Evolutionary conservation across 345 rosid species (phyloP), one percentile per base, ranked within the genome.

Genomic region (Lepidium sativum): DNA sequence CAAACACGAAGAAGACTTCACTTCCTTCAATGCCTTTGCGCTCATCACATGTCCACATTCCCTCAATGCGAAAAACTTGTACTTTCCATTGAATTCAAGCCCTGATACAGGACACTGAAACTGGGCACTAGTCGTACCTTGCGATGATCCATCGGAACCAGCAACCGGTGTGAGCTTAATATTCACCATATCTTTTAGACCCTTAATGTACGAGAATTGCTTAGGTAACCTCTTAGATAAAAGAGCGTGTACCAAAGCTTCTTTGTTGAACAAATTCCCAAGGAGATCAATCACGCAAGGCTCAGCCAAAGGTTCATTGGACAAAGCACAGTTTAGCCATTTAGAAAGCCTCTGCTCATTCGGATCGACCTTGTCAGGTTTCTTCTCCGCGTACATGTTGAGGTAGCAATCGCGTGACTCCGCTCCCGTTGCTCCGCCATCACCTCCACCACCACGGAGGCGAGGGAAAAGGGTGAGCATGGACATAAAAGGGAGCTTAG

Each of bases 351-450:
- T 79, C 78, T 88, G 92, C 78, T 94, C 99, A 51, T 94, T 84
- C 1, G 91, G 97, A 65, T 94, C 96, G 20, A 85, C 86, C 70
- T 88, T 91, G 44, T 94, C 97, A 5, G 96, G 99, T 78, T 88
- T 91, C 72, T 81, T 88, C 69, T 78, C 97, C 0, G 97, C 99
- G 72, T 94, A 91, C 97, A 88, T 91, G 44, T 94, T 94, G 61
- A 94, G 95, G 56, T 94, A 94, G 67, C 97, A 94, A 72, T 94
- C 95, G 2, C 96, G 95, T 17, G 97, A 91, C 77, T 86, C 95
- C 0, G 97, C 97, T 9, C 97, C 97, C 0, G 99, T 94, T 3
- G 97, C 92, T 8, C 99, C 99, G n/a, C 99, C 99, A 78, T 94
- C 99, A 14, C 99, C 99, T 1, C 99, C 97, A 15, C 99, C 97